Conservation (phyloP, 768 basidiomycete genomes). For the Dioszegia crocea region DNA sequence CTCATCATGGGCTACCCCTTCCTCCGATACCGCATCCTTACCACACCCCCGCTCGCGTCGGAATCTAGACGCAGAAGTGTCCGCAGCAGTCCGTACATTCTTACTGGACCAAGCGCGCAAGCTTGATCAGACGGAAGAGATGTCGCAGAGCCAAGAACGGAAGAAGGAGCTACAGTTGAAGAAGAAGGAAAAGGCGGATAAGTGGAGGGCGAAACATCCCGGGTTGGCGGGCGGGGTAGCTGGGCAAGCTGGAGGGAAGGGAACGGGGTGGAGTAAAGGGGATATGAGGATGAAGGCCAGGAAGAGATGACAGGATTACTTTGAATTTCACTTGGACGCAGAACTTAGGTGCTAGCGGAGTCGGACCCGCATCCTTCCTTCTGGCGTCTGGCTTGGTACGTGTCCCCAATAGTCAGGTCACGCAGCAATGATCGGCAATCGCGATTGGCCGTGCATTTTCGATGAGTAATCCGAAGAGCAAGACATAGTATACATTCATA, state of each 20-base stretch:
- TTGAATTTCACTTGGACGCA: too few relatives aligned
- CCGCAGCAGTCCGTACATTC: conserved; percentile 4
- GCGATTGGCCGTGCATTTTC: too few relatives aligned
- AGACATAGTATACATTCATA: too few relatives aligned
- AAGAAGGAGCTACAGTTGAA: conserved; percentile 1
- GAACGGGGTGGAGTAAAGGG: background rate
- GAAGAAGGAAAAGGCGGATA: conserved; percentile 2
- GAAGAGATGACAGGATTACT: background rate
- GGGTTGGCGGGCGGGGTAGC: background rate
- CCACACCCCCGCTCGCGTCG: background rate
- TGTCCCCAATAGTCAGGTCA: too few relatives aligned
- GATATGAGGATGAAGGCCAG: conserved; percentile 3
- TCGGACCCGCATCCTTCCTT: too few relatives aligned
- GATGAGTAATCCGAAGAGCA: too few relatives aligned
- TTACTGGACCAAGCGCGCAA: conserved; percentile 6
- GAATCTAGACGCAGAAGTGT: conserved; percentile 5
- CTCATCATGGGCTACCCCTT: background rate
- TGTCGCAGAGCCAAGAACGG: conserved; percentile 5
- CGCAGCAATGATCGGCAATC: too few relatives aligned
- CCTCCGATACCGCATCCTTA: background rate
- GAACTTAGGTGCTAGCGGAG: too few relatives aligned
- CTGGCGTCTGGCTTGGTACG: too few relatives aligned
- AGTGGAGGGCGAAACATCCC: conserved; percentile 8
- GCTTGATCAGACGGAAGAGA: conserved; percentile 3
- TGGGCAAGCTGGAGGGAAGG: background rate